These are phyloP conservation scores for Batkoa obscura DNA, from an alignment of 371 early-diverging fungal species.

Conservation along the genomic window DNA sequence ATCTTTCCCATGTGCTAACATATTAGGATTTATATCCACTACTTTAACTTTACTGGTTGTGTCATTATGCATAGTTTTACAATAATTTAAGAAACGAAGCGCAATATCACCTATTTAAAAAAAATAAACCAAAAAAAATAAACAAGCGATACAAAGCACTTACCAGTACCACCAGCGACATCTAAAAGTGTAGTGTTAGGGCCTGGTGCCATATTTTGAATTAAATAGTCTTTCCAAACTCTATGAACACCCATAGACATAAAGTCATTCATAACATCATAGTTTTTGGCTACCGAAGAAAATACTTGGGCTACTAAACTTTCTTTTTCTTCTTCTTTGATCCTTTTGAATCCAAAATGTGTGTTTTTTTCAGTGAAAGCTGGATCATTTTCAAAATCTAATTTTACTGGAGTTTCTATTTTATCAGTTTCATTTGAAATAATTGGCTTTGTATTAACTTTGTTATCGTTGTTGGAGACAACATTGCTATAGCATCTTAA, in stretches of 20 bases:
- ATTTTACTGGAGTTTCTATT: no score
- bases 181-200: conserved; percentile 75
- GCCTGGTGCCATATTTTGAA: conserved; percentile 63
- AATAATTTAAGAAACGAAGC: conserved; percentile 72
- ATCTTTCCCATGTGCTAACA: conserved; percentile 78
- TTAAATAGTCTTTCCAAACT: conserved; percentile 86
- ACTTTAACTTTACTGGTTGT: conserved; percentile 57
- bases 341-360: conserved; percentile 83
- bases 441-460: no score
- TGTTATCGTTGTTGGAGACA: no score
- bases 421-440: no score
- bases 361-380: no score
- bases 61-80: conserved; percentile 41
- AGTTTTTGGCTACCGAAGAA: conserved; percentile 74
- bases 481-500: no score
- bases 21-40: conserved; percentile 87
- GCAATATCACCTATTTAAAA: conserved; percentile 90
- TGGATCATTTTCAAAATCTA: no score
- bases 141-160: no score
- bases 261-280: conserved; percentile 94
- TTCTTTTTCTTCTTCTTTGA: conserved; percentile 70
- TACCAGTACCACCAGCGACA: conserved; percentile 97
- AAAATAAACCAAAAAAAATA: no score
- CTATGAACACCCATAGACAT: conserved; percentile 90
- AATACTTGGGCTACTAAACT: conserved; percentile 69